Percentiles rank a stretch among this genome's conserved stretches.
Evolutionary conservation across 2,329 filamentous ascomycete species (phyloP).

Genomic region (Colletotrichum magnum): DNA sequence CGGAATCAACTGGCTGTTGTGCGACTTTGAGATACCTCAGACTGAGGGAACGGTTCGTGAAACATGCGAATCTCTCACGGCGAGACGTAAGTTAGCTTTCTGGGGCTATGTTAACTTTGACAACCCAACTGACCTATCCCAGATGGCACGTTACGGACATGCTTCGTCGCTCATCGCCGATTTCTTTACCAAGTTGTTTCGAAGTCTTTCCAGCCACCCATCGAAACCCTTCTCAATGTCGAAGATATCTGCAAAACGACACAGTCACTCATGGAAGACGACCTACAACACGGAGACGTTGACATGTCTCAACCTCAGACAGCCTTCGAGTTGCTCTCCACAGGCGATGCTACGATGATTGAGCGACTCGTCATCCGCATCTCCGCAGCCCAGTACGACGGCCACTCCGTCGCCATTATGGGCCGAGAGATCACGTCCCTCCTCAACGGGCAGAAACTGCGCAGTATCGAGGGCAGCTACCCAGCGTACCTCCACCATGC

Average conservation of each 20-base stretch:
- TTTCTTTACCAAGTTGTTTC: conserved; percentile 64
- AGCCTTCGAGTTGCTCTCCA: conserved; percentile 11
- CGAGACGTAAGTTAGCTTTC: conserved; percentile 6
- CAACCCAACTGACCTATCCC: not conserved
- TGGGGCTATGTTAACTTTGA: not conserved
- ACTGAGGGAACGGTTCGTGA: not conserved
- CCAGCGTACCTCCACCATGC: conserved; percentile 61
- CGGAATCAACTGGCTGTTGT: conserved; percentile 25
- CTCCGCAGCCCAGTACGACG: conserved; percentile 65
- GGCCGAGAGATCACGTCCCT: conserved; percentile 63
- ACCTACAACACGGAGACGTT: not conserved
- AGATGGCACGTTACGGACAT: conserved; percentile 62
- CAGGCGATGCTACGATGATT: not conserved
- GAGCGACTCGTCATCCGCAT: conserved; percentile 59
- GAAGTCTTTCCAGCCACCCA: conserved; percentile 49
- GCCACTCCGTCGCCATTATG: conserved; percentile 59
- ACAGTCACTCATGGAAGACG: not conserved
- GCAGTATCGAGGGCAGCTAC: conserved; percentile 48
- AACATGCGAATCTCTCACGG: not conserved
- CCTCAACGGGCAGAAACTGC: conserved; percentile 53
- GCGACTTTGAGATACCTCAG: not conserved
- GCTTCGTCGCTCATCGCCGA: conserved; percentile 63
- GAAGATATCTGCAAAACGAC: not conserved
- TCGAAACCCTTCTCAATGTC: not conserved
- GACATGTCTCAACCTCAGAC: conserved; percentile 13